These are phyloP conservation scores for Colletotrichum somersetense DNA, from an alignment of 2,329 filamentous ascomycete species.

Conservation along the genomic window DNA sequence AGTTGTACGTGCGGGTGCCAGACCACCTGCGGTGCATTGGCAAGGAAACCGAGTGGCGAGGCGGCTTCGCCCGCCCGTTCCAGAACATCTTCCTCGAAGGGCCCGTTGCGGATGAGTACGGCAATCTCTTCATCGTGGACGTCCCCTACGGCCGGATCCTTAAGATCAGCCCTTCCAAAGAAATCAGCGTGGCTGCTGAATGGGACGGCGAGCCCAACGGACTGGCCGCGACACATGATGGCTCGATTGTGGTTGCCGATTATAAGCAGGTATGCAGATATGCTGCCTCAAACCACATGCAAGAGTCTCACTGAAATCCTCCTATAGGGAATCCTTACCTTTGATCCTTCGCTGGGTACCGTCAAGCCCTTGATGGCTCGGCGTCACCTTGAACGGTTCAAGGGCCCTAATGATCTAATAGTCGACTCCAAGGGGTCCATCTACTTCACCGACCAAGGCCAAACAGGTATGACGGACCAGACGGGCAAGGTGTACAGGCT, in stretches of 20 bases:
- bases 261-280: conserved; percentile 58
- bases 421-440: conserved; percentile 53
- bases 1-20: conserved; percentile 53
- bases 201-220: conserved; percentile 59
- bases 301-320: background rate
- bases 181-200: conserved; percentile 48
- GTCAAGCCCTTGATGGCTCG: conserved; percentile 50
- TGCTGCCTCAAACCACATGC: background rate
- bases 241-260: conserved; percentile 54
- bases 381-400: conserved; percentile 58
- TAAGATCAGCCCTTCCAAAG: conserved; percentile 48
- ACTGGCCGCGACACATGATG: conserved; percentile 50
- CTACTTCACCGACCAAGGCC: conserved; percentile 60
- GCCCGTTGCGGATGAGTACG: conserved; percentile 49
- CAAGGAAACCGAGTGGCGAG: conserved; percentile 54
- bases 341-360: conserved; percentile 48
- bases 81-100: conserved; percentile 58
- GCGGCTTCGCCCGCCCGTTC: conserved; percentile 51
- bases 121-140: conserved; percentile 55
- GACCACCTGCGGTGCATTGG: conserved; percentile 50
- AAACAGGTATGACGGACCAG: conserved; percentile 57
- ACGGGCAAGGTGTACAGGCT: conserved; percentile 56
- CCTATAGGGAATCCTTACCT: conserved; percentile 52
- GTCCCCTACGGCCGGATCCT: conserved; percentile 56
- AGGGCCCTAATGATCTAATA: conserved; percentile 58